Percentiles rank a stretch among this genome's conserved stretches.
phyloP scores from a whole-genome alignment of 176 grass and related monocot species.

The Thinopyrum elongatum region DNA sequence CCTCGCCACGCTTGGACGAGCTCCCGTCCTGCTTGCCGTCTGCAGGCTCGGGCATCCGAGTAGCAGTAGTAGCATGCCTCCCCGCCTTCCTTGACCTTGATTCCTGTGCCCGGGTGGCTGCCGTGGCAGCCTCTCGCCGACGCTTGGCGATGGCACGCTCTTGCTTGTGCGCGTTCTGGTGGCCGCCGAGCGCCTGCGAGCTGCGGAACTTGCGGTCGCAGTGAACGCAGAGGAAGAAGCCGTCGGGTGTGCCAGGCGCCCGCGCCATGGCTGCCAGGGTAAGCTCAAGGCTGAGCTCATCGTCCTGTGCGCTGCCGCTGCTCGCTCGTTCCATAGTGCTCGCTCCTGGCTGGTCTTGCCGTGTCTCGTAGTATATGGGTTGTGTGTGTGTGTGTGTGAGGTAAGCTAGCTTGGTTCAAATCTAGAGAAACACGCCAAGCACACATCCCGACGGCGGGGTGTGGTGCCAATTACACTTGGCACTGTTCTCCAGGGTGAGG shows the following conservation, averaged over 20 bases:
- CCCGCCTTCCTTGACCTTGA: background rate
- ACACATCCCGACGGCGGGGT: too few species aligned
- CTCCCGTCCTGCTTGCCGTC: background rate
- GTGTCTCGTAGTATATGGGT: too few species aligned
- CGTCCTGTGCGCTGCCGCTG: background rate
- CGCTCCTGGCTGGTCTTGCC: too few species aligned
- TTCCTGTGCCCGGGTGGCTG: background rate
- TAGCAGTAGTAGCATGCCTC: background rate
- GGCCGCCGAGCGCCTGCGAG: constrained; percentile 87
- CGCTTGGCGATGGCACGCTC: constrained; percentile 73
- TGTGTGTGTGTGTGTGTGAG: too few species aligned
- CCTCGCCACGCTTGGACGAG: background rate
- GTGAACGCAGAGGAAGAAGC: constrained; percentile 86
- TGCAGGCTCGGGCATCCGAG: background rate
- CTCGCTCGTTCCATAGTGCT: background rate
- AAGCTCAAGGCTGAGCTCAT: constrained; percentile 53
- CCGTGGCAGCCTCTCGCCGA: constrained; percentile 37
- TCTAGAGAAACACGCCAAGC: too few species aligned
- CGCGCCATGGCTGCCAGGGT: constrained; percentile 7
- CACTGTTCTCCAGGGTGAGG: too few species aligned
- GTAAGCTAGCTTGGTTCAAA: too few species aligned
- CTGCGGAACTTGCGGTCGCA: constrained; percentile 79
- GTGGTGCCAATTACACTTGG: too few species aligned
- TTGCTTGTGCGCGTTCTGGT: constrained; percentile 94
- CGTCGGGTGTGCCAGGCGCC: background rate